Base-by-base conservation (phyloP, 2,329 filamentous ascomycete genomes). In the Dactylonectria estremocensis region DNA sequence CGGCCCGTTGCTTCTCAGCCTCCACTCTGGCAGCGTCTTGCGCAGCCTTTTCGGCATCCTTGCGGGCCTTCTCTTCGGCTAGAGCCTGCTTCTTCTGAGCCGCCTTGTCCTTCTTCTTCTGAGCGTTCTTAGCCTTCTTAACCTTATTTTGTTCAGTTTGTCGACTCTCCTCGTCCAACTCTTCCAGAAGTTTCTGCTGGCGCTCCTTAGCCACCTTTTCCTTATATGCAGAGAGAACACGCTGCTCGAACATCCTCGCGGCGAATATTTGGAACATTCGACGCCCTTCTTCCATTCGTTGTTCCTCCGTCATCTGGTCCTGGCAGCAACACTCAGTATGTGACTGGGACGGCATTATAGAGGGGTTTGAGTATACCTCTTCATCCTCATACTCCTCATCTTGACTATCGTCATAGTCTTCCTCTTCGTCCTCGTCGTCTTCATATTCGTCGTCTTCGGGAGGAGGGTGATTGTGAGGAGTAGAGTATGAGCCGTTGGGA, bases 191-290 rank as follows among this genome's bases (percentile, higher is more conserved):
- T 79, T 95, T 95, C 77, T 93, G 88, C 78, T 98, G 95, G 31
- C 96, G 93, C 83, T 99, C 95, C 75, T 92, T 91, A 18, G 96
- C 94, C 3, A 99, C 95, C 80, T 98, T 98, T 83, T 98, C 95
- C 80, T 95, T 93, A 83, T 99, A 99, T n/a, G 96, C 96, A 48
- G 93, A 95, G 66, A 99, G 87, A 22, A 99, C 96, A 70, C 96
- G 89, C 81, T 99, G 96, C 83, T 99, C 96, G 81, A 99, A 99
- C 96, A 99, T 99, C 70, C 96, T 91, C 65, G 96, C 96, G 68
- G 96, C 96, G 81, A 99, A 99, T 80, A 99, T 98, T 81, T 99
- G 96, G 80, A 99, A 99, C 96, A 99, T 99, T 74, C 95, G 89
- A 64, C 96, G 91, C 68, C 96, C 96, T 85, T 99, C 96, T 80